phyloP scores from a whole-genome alignment of 2,329 filamentous ascomycete species.

The Pseudogymnoascus sp. region DNA sequence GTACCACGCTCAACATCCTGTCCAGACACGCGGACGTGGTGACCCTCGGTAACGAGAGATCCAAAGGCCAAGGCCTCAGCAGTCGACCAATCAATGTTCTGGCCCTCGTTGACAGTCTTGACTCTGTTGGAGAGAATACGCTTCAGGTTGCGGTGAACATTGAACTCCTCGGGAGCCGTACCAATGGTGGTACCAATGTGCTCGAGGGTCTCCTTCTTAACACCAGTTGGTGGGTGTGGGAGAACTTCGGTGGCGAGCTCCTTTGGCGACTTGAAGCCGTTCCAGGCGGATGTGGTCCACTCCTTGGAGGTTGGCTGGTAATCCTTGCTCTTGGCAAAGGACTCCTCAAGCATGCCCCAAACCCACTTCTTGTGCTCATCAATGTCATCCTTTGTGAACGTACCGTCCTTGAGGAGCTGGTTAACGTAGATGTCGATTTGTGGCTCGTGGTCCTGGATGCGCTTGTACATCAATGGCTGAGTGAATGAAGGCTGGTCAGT shows the following conservation, averaged over 20 bases:
- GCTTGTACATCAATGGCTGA: constrained; percentile 99
- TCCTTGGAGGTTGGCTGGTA: constrained; percentile 95
- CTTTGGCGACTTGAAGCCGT: constrained; percentile 98
- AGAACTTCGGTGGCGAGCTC: constrained; percentile 91
- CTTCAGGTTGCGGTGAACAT: constrained; percentile 90
- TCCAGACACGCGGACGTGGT: constrained; percentile 94
- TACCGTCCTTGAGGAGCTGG: constrained; percentile 83
- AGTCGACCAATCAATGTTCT: constrained; percentile 96
- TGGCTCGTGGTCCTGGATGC: constrained; percentile 74
- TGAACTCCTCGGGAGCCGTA: constrained; percentile 73
- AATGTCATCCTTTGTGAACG: constrained; percentile 94
- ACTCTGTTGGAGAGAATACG: constrained; percentile 84
- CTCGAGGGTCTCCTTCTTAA: constrained; percentile 64
- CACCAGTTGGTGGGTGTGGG: constrained; percentile 80
- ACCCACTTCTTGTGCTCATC: constrained; percentile 99
- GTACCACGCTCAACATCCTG: constrained; percentile 99
- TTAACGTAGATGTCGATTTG: constrained; percentile 88
- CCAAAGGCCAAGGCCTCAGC: constrained; percentile 95
- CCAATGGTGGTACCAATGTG: constrained; percentile 79
- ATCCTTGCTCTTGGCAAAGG: constrained; percentile 93
- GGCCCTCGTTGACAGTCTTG: constrained; percentile 86
- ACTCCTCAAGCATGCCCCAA: constrained; percentile 97
- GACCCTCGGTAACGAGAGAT: constrained; percentile 80
- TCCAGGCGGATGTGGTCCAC: constrained; percentile 98
- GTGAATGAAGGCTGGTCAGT: constrained; percentile 99